phyloP scores from a whole-genome alignment of 805 yeast genomes.

The Spathaspora boniae region DNA sequence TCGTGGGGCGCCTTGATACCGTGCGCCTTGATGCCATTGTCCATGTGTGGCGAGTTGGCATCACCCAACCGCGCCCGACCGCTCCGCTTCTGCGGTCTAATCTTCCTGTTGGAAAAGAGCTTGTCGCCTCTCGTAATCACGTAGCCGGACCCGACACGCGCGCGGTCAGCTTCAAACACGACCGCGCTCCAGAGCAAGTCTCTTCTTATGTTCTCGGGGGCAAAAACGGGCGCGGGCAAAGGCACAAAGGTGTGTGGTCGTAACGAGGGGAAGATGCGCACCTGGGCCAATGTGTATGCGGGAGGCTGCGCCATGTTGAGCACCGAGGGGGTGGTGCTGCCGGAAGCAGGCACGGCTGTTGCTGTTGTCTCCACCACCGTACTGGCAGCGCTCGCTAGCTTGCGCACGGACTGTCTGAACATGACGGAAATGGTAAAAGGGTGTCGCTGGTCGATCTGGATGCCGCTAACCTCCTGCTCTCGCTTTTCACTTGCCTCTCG shows the following conservation, averaged over 20 bases:
- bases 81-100: constrained; percentile 86
- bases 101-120: constrained; percentile 78
- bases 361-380: not conserved
- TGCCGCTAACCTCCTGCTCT: no score
- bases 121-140: constrained; percentile 85
- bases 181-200: constrained; percentile 95
- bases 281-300: constrained; percentile 67
- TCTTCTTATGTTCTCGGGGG: constrained; percentile 61
- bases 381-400: constrained; percentile 21
- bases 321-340: not conserved
- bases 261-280: constrained; percentile 83
- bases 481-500: no score
- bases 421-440: constrained; percentile 13
- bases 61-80: constrained; percentile 97
- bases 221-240: constrained; percentile 63
- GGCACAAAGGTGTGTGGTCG: constrained; percentile 82
- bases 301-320: constrained; percentile 49
- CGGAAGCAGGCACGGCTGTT: no score
- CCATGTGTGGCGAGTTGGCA: constrained; percentile 88
- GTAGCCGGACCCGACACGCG: constrained; percentile 84
- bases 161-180: constrained; percentile 82
- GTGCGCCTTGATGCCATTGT: constrained; percentile 84
- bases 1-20: constrained; percentile 91
- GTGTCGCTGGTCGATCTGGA: no score
- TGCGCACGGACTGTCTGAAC: constrained; percentile 27